Evolutionary conservation across 129 eudicot genomes (phyloP).

Genomic region (Ambrosia artemisiifolia): DNA sequence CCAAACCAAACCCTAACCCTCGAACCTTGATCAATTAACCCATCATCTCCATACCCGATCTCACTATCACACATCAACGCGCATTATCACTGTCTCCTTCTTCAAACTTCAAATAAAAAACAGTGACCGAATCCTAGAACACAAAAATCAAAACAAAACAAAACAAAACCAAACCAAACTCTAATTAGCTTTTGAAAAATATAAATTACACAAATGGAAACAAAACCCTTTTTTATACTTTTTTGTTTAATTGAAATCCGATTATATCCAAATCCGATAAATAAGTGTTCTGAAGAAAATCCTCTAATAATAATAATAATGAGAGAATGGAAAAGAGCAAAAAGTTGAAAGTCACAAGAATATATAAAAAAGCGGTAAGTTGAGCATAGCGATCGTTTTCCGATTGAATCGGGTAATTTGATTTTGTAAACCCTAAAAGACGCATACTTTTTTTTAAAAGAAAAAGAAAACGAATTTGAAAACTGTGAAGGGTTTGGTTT

Average conservation of each 20-base stretch:
- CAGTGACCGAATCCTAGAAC: no score
- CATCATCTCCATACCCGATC: constrained; percentile 49
- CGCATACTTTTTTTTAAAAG: not conserved
- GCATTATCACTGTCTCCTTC: not conserved
- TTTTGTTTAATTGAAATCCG: no score
- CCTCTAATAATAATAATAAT: constrained; percentile 11
- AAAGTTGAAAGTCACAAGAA: no score
- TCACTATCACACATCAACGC: constrained; percentile 11
- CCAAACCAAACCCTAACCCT: no score
- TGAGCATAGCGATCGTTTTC: not conserved
- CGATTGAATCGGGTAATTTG: constrained; percentile 19
- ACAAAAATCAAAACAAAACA: no score
- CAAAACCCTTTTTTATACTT: constrained; percentile 8
- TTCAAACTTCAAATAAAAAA: not conserved
- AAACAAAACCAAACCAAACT: constrained; percentile 12
- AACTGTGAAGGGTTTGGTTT: no score
- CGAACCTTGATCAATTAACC: no score
- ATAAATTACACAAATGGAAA: constrained; percentile 4
- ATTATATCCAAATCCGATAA: constrained; percentile 2
- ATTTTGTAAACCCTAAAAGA: constrained; percentile 6
- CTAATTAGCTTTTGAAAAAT: constrained; percentile 8
- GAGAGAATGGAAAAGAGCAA: not conserved
- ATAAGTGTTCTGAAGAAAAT: not conserved
- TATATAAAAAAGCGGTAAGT: not conserved
- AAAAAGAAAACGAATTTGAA: not conserved